These are phyloP conservation scores for Leccinum glutinopallens DNA, from an alignment of 1,284 basidiomycete species.

Conservation along the genomic window DNA sequence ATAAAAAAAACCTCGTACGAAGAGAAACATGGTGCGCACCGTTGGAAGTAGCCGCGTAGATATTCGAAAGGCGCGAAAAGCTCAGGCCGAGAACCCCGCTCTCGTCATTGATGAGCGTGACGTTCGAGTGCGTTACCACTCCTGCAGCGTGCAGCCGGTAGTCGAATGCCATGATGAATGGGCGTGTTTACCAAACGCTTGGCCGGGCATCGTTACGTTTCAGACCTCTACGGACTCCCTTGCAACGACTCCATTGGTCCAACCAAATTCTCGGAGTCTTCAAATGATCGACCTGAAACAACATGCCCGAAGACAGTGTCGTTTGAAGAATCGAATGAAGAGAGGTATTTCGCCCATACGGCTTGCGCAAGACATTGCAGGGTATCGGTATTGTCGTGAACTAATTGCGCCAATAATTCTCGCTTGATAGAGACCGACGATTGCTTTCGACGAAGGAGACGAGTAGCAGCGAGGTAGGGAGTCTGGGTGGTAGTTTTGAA, in stretches of 20 bases:
- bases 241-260: conserved; percentile 59
- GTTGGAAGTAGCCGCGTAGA: conserved; percentile 48
- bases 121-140: conserved; percentile 60
- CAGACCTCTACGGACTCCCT: conserved; percentile 60
- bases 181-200: conserved; percentile 61
- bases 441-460: conserved; percentile 12
- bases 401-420: conserved; percentile 18
- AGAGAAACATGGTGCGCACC: conserved; percentile 43
- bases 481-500: conserved; percentile 35
- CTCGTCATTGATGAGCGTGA: conserved; percentile 59
- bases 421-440: conserved; percentile 15
- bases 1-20: not conserved
- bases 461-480: conserved; percentile 18
- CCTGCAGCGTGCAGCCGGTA: conserved; percentile 39
- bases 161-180: conserved; percentile 9
- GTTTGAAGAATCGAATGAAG: conserved; percentile 33
- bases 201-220: conserved; percentile 58
- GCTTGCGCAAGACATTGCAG: conserved; percentile 45
- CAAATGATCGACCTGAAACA: not conserved
- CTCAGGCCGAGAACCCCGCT: conserved; percentile 76
- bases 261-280: too few relatives aligned
- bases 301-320: conserved; percentile 53
- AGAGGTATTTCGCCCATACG: conserved; percentile 45
- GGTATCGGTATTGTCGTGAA: conserved; percentile 34
- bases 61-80: conserved; percentile 69